These are phyloP conservation scores for Globomyces pollinis-pini DNA, from an alignment of 192 early-diverging fungal species.

Conservation along the genomic window DNA sequence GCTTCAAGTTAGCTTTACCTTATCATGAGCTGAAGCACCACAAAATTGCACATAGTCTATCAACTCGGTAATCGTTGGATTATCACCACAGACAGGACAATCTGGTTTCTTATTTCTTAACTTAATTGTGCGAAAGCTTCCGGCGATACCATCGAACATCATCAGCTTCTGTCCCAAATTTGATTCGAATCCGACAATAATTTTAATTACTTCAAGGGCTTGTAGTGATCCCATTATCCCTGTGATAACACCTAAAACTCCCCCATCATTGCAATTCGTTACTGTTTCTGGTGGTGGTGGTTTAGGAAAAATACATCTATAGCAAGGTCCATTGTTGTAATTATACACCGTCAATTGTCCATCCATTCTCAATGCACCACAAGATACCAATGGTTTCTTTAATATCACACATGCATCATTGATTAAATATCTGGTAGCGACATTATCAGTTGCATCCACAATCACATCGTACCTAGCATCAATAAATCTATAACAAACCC, in stretches of 20 bases:
- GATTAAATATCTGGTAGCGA: slow-evolving; percentile 86
- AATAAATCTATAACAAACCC: too few relatives aligned
- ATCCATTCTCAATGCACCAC: slow-evolving; percentile 82
- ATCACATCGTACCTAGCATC: too few relatives aligned
- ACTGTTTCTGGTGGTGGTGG: slow-evolving; percentile 87
- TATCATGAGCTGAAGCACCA: slow-evolving; percentile 68
- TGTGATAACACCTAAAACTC: slow-evolving; percentile 88
- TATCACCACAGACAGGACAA: slow-evolving; percentile 83
- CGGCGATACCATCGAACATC: slow-evolving; percentile 68
- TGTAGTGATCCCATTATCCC: slow-evolving; percentile 88
- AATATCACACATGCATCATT: slow-evolving; percentile 88
- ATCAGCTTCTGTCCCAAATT: slow-evolving; percentile 50
- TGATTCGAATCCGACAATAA: slow-evolving; percentile 57
- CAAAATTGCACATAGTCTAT: slow-evolving; percentile 94
- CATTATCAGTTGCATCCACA: slow-evolving; percentile 91
- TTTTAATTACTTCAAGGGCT: slow-evolving; percentile 88
- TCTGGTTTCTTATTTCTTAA: slow-evolving; percentile 58
- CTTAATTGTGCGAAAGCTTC: slow-evolving; percentile 72
- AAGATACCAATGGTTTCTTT: slow-evolving; percentile 77
- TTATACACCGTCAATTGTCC: slow-evolving; percentile 92
- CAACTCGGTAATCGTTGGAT: slow-evolving; percentile 67
- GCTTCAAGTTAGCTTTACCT: too few relatives aligned
- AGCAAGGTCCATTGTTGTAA: slow-evolving; percentile 84
- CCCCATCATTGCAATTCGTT: slow-evolving; percentile 83
- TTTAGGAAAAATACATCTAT: slow-evolving; percentile 87